Evolutionary conservation across 2,329 filamentous ascomycete species (phyloP).

Genomic region (Microdochium nivale): DNA sequence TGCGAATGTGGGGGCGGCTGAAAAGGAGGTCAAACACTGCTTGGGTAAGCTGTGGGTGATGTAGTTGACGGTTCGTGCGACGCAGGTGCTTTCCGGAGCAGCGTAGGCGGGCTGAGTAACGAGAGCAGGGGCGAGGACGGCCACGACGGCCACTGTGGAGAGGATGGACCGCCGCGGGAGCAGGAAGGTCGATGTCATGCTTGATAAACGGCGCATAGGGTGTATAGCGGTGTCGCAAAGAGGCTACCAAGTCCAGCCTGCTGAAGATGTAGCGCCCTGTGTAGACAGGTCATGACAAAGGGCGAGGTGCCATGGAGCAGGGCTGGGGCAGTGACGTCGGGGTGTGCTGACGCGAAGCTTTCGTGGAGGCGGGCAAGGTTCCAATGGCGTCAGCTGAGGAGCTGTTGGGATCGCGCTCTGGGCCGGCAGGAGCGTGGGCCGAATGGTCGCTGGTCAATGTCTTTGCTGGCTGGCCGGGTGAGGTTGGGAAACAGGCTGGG

Average conservation of each 20-base stretch:
- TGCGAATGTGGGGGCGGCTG: constrained; percentile 12
- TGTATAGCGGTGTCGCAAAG: background rate
- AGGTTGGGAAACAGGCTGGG: no score
- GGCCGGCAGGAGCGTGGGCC: no score
- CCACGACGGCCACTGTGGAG: background rate
- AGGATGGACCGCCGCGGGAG: background rate
- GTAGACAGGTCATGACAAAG: background rate
- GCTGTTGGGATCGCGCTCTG: no score
- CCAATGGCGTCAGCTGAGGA: background rate
- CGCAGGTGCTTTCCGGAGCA: constrained; percentile 32
- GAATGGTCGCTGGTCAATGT: no score
- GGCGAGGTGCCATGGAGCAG: background rate
- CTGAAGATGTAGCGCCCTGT: background rate
- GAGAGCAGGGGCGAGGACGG: background rate
- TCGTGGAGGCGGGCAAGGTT: background rate
- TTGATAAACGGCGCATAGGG: background rate
- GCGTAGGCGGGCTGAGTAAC: background rate
- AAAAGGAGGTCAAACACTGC: constrained; percentile 58
- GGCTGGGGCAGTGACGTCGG: background rate
- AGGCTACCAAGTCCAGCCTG: background rate
- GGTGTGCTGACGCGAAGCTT: background rate
- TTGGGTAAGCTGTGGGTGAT: constrained; percentile 71
- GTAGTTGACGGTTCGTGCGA: constrained; percentile 65
- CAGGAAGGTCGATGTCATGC: background rate
- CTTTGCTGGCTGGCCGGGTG: no score